Conservation (phyloP, 306 rosid species). For the Hylodesmum podocarpum region DNA sequence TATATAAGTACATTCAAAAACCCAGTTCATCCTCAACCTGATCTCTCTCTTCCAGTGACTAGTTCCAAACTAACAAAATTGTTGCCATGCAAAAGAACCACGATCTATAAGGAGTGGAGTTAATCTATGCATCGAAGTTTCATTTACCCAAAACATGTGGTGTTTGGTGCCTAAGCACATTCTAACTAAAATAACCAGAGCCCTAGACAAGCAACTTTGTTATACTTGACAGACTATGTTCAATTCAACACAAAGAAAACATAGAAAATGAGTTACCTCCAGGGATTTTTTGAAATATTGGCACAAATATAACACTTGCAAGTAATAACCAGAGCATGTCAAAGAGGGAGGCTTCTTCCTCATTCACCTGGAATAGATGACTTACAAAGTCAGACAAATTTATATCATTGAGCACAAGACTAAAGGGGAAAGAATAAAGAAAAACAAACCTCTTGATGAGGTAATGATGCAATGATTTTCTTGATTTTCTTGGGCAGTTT, state of each 20-base stretch:
- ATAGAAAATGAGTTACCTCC: slow-evolving; percentile 69
- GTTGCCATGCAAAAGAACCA: slow-evolving; percentile 12
- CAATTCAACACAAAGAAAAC: slow-evolving; percentile 22
- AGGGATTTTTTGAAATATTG: slow-evolving; percentile 91
- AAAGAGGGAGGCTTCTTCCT: slow-evolving; percentile 97
- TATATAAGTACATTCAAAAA: not conserved
- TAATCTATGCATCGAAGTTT: slow-evolving; percentile 8
- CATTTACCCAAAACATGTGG: slow-evolving; percentile 16
- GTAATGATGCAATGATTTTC: slow-evolving; percentile 74
- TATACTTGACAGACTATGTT: not conserved
- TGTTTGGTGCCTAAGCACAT: slow-evolving; percentile 24
- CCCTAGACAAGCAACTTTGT: slow-evolving; percentile 18
- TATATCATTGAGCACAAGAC: slow-evolving; percentile 23
- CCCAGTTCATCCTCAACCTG: not conserved
- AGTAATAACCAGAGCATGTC: slow-evolving; percentile 96
- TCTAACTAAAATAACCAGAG: slow-evolving; percentile 14
- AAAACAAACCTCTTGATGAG: slow-evolving; percentile 85
- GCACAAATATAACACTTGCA: slow-evolving; percentile 99
- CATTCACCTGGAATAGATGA: slow-evolving; percentile 71
- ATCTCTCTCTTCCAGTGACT: not conserved
- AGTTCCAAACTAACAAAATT: slow-evolving; percentile 10
- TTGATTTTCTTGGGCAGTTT: slow-evolving; percentile 74
- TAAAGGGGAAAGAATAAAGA: slow-evolving; percentile 4
- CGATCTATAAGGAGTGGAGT: not conserved
- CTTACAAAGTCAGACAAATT: slow-evolving; percentile 25